Base-by-base conservation (phyloP, 176 grass and related monocot species). In the Zea luxurians region DNA sequence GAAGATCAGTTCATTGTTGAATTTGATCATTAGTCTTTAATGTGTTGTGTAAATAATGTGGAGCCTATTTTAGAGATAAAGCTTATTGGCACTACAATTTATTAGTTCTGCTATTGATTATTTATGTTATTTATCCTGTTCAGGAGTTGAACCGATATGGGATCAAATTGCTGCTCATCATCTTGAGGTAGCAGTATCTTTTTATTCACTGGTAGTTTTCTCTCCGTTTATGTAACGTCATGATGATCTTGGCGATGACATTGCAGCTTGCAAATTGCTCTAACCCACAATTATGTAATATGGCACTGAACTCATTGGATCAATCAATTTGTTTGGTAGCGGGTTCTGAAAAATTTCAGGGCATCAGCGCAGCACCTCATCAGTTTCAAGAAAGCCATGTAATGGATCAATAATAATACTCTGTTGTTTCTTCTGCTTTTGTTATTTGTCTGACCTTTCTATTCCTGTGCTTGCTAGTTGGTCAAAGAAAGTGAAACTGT, bases 281-380 rank as follows among this genome's bases (percentile, higher is more conserved):
- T 40, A 93, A 92, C 13, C 71, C 78, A 87, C 90, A 90, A 89
- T 74, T 98, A 84, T 87, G 89, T 78, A 92, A 79, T 84, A 92
- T 98, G 91, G 91, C 91, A 37, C 63, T 98, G 82, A 85, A 94
- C 85, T 91, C 91, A 43, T 90, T 98, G 63, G 95, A 98, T 90
- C 89, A 92, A 74, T 94, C 95, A 59, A 98, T 98, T 85, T 94
- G 95, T 82, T 89, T 91, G 9, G 89, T 98, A 73, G 90, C 94
- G 84, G 92, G 91, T 55, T 98, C 92, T 79, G 91, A 94, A 66
- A 89, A 89, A 49, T 91, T 94, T 85, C 89, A 85, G 80, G 85
- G 80, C 44, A 83, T 87, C 71, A 87, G 76, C 83, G 75, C 80
- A 83, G 48, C 84, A 66, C 71, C 84, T 71, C 76, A 83, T 83